These are phyloP conservation scores for Penicillium sp. DNA, from an alignment of 2,329 filamentous ascomycete genomes.

Conservation along the genomic window DNA sequence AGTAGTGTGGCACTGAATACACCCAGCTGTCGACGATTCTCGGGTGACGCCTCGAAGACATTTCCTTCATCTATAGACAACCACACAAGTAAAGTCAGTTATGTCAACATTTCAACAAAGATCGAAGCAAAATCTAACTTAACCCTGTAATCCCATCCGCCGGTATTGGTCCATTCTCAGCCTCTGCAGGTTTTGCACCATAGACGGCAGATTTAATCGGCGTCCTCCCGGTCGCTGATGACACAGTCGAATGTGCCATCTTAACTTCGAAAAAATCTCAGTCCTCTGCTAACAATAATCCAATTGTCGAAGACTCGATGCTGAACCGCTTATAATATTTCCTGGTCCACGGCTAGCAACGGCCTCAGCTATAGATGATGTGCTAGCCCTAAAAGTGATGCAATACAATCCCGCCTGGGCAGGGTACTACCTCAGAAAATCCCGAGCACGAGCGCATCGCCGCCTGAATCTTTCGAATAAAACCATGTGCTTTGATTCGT, in stretches of 20 bases:
- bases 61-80: constrained; percentile 42
- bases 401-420: constrained; percentile 32
- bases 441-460: background rate
- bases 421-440: constrained; percentile 20
- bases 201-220: constrained; percentile 29
- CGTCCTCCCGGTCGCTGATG: constrained; percentile 17
- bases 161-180: constrained; percentile 30
- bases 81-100: background rate
- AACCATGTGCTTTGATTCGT: background rate
- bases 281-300: too few relatives aligned
- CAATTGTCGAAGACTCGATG: background rate
- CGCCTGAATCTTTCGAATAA: background rate
- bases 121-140: constrained; percentile 33
- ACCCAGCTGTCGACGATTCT: constrained; percentile 48
- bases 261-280: background rate
- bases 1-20: constrained; percentile 52
- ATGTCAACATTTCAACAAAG: background rate
- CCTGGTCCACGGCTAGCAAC: constrained; percentile 23
- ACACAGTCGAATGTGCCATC: constrained; percentile 28
- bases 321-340: constrained; percentile 16
- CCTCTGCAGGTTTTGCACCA: constrained; percentile 32
- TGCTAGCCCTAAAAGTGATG: constrained; percentile 40
- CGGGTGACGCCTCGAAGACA: constrained; percentile 44
- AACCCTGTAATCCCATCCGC: constrained; percentile 43
- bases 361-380: constrained; percentile 32